Base-by-base conservation (phyloP, 176 grass and related monocot species). In the Raddia guianensis region DNA sequence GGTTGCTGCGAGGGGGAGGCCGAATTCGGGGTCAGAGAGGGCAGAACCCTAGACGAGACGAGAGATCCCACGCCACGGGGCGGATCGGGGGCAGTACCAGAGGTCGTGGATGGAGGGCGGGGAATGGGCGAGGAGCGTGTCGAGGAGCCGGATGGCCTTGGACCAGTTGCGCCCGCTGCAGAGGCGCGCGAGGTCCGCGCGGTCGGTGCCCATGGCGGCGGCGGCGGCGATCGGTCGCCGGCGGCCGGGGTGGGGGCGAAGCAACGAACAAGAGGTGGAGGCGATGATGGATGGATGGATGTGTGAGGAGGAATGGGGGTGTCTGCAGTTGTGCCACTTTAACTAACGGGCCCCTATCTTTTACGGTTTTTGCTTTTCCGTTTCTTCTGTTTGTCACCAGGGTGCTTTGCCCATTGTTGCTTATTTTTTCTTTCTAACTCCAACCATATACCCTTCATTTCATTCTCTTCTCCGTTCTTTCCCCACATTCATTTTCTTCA, bases 51-150 rank as follows among this genome's bases (percentile, higher is more conserved):
- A 46, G 37, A 76, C 2, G 27, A 82, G 85, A 85, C 58, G 49
- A 58, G 57, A 83, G 80, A 89, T 72, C 83, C 66, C 56, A 27
- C 70, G 47, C 66, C n/a, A 8, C n/a, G 8, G 44, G 21, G 45
- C 58, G 45, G 74, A 80, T 75, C 64, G n/a, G 70, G 63, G 35
- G 5, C 21, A 34, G 11, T 73, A 98, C 96, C 90, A 99, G 88
- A 99, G 89, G 82, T 95, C 92, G 79, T 99, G 92, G 85, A 95
- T 87, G 67, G 92, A 98, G 75, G 83, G 91, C 21, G 96, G 91
- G 56, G 92, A 93, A 18, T 62, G 54, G 47, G 79, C 78, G 72
- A 99, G 86, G 79, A 91, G 75, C 33, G 90, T 83, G 63, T 99
- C 90, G 20, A 99, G 86, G 61, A 99, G 77, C 79, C 90, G 89